Conservation (phyloP, 495 filamentous ascomycete species). For the Podospora pseudopauciseta region DNA sequence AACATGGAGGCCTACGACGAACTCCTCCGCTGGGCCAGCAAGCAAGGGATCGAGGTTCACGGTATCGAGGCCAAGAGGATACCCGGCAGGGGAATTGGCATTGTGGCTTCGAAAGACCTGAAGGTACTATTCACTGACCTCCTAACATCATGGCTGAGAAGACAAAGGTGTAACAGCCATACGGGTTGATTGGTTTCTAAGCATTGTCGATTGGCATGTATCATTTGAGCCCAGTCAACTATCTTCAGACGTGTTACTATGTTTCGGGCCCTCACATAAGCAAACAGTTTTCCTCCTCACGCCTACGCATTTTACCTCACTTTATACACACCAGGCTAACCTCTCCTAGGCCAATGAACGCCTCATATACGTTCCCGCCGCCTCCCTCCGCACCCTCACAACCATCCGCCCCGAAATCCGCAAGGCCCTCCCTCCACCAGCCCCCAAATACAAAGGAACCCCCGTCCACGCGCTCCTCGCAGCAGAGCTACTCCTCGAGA, state of each 20-base stretch:
- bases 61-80: constrained; percentile 57
- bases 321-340: neutral
- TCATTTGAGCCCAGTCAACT: too few relatives aligned
- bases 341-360: constrained; percentile 46
- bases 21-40: constrained; percentile 61
- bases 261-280: too few relatives aligned
- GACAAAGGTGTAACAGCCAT: too few relatives aligned
- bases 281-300: too few relatives aligned
- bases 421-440: constrained; percentile 26
- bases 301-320: neutral
- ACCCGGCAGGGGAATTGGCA: constrained; percentile 66
- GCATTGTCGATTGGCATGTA: too few relatives aligned
- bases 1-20: constrained; percentile 42
- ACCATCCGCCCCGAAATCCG: constrained; percentile 53
- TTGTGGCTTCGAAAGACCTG: constrained; percentile 63
- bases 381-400: constrained; percentile 58
- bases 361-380: constrained; percentile 61
- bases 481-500: constrained; percentile 60
- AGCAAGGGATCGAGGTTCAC: constrained; percentile 54
- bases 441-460: constrained; percentile 39
- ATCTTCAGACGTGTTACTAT: too few relatives aligned
- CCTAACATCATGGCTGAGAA: neutral
- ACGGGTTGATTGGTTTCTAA: too few relatives aligned
- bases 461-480: constrained; percentile 68
- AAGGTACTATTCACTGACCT: constrained; percentile 44